Percentiles rank a stretch among this genome's conserved stretches.
Evolutionary conservation across 331 rosid genomes (phyloP).

Genomic region (Acacia concinna): DNA sequence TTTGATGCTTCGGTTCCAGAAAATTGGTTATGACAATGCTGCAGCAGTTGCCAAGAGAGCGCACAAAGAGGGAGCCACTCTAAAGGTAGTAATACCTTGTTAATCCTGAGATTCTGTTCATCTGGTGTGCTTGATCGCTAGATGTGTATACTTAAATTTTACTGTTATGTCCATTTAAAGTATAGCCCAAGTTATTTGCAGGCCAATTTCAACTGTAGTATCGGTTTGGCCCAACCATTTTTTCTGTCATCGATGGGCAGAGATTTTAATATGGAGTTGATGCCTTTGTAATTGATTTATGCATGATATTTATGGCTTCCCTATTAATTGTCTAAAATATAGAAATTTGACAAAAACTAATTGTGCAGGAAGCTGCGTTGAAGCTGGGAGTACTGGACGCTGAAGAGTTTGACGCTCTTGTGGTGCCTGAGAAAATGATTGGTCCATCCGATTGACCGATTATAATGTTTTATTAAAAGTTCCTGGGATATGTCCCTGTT

Average conservation of each 20-base stretch:
- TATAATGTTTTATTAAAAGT: constrained; percentile 1
- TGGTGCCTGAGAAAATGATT: constrained; percentile 97
- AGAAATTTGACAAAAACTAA: constrained; percentile 22
- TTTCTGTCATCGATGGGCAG: background rate
- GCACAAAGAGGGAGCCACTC: constrained; percentile 91
- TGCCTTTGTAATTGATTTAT: constrained; percentile 12
- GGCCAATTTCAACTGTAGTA: constrained; percentile 4
- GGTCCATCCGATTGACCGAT: constrained; percentile 70
- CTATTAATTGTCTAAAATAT: constrained; percentile 22
- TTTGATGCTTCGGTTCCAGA: constrained; percentile 51
- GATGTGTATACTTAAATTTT: constrained; percentile 1
- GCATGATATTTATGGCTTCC: constrained; percentile 12
- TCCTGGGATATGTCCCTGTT: constrained; percentile 19
- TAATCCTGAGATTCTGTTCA: constrained; percentile 8
- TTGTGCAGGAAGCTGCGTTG: constrained; percentile 87
- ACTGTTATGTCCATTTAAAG: background rate
- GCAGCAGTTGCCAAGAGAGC: constrained; percentile 99
- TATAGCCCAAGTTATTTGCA: background rate
- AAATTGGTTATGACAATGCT: constrained; percentile 98
- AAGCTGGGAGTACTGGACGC: constrained; percentile 76
- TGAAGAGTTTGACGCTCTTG: constrained; percentile 86
- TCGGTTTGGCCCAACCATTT: constrained; percentile 1
- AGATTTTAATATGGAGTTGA: constrained; percentile 6
- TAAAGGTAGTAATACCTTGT: constrained; percentile 61
- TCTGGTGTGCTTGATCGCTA: constrained; percentile 1